phyloP scores from a whole-genome alignment of 257 asterid species.

The Jacaranda mimosifolia region DNA sequence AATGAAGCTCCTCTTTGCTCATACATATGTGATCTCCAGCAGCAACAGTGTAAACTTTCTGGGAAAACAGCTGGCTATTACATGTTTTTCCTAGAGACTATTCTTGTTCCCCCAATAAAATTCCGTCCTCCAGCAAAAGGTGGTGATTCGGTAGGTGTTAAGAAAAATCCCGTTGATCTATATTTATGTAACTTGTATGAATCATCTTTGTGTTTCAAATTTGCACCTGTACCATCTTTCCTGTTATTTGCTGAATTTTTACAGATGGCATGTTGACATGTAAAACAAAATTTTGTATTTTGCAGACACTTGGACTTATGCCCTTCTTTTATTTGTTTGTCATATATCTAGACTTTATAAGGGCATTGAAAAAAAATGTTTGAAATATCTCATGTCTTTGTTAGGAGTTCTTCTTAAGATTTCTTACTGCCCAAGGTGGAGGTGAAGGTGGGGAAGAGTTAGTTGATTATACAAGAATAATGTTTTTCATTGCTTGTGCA shows the following conservation, averaged over 20 bases:
- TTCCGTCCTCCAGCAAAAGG: conserved; percentile 91
- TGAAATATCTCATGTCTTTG: neutral
- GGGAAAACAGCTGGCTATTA: conserved; percentile 53
- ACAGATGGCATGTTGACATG: conserved; percentile 23
- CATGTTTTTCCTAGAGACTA: conserved; percentile 80
- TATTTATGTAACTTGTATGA: conserved; percentile 8
- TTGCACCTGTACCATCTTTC: neutral
- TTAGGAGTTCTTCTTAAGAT: neutral
- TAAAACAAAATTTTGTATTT: neutral
- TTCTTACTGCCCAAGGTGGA: conserved; percentile 6
- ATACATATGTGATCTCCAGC: conserved; percentile 77
- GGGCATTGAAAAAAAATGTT: conserved; percentile 3
- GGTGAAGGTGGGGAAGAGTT: conserved; percentile 9
- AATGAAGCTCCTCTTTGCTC: conserved; percentile 83
- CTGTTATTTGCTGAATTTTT: conserved; percentile 5
- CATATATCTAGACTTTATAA: conserved; percentile 16
- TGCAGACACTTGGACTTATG: conserved; percentile 3
- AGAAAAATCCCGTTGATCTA: conserved; percentile 16
- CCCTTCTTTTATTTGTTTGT: neutral
- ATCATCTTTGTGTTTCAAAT: conserved; percentile 17
- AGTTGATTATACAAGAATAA: conserved; percentile 6
- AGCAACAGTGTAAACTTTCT: conserved; percentile 46
- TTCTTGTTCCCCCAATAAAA: conserved; percentile 85
- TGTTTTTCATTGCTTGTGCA: conserved; percentile 17
- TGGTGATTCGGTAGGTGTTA: conserved; percentile 84